Evolutionary conservation across 768 basidiomycete genomes (phyloP), one percentile per base, ranked within the genome.

Genomic region (Baorangia bicolor): DNA sequence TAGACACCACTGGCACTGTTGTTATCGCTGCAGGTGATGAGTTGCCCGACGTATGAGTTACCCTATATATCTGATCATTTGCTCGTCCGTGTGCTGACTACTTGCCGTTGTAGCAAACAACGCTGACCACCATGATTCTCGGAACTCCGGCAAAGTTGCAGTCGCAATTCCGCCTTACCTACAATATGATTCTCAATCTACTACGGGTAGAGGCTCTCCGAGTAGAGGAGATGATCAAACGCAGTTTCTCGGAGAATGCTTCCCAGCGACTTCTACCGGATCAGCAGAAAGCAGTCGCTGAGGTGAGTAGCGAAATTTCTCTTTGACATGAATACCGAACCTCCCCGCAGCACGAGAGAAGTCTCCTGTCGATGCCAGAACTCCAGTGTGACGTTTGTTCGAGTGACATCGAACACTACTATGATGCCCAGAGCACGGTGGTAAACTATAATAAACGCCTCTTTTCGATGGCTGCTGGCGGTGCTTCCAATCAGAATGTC

Each of bases 191-290:
- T 58, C 74, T 99, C 57, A 99, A 99, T 68, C 75, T 99, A 37
- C 81, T 99, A 11, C 86, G 97, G 20, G 97, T 99, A 11, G 97
- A 99, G 67, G 95, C 97, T 0, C 78, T 99, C 44, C 81, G 87
- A 56, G 96, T 98, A 18, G 97, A 99, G 68, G 97, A 99, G 73
- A 99, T 99, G 97, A 98, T 99, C 69, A 98, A 98, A 72, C 82
- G 97, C 37, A 94, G 92, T 69, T 99, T 99, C 73, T 98, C 97
- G 18, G 97, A 99, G 75, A 98, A 98, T 67, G 87, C 94, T 2
- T 90, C 97, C 0, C 97, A 99, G 67, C 80, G 88, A 37, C 76
- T 98, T 41, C 75, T 98, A 30, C 97, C 97, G 5, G 94, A 96
- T 51, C 92, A 98, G 58, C 94, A 98, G 71, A 86, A 88, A 69